Base-by-base conservation (phyloP, 1,284 basidiomycete species). In the Heterobasidion parviporum region DNA sequence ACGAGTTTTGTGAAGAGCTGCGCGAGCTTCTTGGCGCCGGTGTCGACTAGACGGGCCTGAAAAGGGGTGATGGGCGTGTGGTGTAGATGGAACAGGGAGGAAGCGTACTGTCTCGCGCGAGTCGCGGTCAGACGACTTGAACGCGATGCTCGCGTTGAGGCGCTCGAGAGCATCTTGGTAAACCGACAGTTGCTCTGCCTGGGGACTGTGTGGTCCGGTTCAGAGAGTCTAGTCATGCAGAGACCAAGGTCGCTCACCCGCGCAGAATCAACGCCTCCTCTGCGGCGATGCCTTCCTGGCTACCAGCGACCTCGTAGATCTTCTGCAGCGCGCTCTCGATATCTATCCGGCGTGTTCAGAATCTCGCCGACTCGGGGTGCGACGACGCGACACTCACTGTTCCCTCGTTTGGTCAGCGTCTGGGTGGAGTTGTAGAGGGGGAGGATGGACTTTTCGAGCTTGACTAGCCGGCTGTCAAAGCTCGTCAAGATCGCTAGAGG, bases 1-100 rank as follows among this genome's bases (percentile, higher is more conserved):
- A 90, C 87, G 16, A 87, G 74, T 61, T 88, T 89, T 15, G 89
- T 92, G 63, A 86, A 91, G 6, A 90, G 69, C 61, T 88, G 87
- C 0, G 83, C 77, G 15, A 92, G 75, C 64, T 89, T 90, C 73
- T 89, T 90, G 1, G 82, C 81, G 8, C 89, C 89, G 0, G 87
- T 86, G 70, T 90, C 88, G 8, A 91, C 74, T 2, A 92, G 77
- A 50, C 84, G 81, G 8, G 87, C 85, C 85, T 88, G 57, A n/a
- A 52, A 7, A 4, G 7, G 3, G n/a, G 38, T 3, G 5, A 7
- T 15, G 49, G 33, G 47, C 57, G 57, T 44, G 48, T 48, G 45
- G 43, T 8, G 48, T n/a, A 9, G 14, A 14, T 5, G 51, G 26
- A 32, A 50, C 38, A 15, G n/a, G 54, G 1, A 10, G 1, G n/a